Evolutionary conservation across 2,329 filamentous ascomycete species (phyloP).

Genomic region (Diaporthe velutina): DNA sequence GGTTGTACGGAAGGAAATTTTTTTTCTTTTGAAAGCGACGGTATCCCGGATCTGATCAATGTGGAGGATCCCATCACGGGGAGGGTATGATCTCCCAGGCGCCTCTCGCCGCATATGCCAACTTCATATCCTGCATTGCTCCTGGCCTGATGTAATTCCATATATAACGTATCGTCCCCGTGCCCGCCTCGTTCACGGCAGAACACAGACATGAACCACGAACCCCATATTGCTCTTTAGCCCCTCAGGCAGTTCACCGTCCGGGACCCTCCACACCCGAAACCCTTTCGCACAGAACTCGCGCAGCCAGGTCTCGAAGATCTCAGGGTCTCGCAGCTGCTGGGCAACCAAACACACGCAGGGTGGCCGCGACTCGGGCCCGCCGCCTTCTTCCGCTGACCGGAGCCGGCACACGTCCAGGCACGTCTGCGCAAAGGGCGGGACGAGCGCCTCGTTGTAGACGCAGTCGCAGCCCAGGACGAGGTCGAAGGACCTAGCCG

Average conservation of each 20-base stretch:
- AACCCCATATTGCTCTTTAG: constrained; percentile 79
- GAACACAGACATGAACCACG: constrained; percentile 82
- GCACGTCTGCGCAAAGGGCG: constrained; percentile 86
- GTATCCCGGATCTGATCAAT: too few species aligned
- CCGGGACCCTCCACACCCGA: constrained; percentile 80
- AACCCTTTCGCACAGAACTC: constrained; percentile 75
- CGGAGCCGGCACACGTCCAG: constrained; percentile 78
- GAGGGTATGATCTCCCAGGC: too few species aligned
- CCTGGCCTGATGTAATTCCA: neutral
- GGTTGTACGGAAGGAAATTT: too few species aligned
- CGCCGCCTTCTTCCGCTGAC: constrained; percentile 36
- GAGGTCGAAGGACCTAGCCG: constrained; percentile 67
- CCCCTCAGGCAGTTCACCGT: constrained; percentile 69
- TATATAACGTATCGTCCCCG: neutral
- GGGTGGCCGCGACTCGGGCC: constrained; percentile 50
- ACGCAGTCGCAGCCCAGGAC: constrained; percentile 93
- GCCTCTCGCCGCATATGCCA: neutral
- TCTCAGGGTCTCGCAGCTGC: constrained; percentile 86
- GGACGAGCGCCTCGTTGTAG: constrained; percentile 90
- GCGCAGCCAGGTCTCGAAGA: constrained; percentile 85
- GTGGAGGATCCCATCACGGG: neutral
- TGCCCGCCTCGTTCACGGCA: constrained; percentile 48
- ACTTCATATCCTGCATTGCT: neutral
- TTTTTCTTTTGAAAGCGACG: too few species aligned
- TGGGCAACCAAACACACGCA: constrained; percentile 88